Evolutionary conservation across 2,329 filamentous ascomycete genomes (phyloP).

Genomic region (Aspergillus costaricaensis): DNA sequence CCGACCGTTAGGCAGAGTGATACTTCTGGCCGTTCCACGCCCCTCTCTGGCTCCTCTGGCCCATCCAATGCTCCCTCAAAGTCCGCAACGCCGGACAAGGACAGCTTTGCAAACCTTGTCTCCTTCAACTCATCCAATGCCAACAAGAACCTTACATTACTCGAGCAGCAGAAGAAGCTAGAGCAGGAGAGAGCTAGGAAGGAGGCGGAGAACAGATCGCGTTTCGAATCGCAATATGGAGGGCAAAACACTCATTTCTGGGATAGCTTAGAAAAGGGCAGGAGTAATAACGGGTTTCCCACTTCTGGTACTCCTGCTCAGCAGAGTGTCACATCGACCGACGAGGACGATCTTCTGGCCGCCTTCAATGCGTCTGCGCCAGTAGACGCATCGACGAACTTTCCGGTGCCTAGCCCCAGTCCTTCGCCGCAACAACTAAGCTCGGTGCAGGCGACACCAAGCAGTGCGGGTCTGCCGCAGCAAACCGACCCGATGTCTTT

Average conservation of each 20-base stretch:
- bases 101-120: slow-evolving; percentile 63
- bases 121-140: slow-evolving; percentile 56
- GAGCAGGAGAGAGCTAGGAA: slow-evolving; percentile 75
- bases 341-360: slow-evolving; percentile 62
- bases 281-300: slow-evolving; percentile 43
- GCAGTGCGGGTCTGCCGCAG: slow-evolving; percentile 19
- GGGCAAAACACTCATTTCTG: slow-evolving; percentile 67
- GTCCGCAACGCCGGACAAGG: slow-evolving; percentile 44
- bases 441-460: slow-evolving; percentile 15
- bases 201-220: slow-evolving; percentile 70
- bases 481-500: slow-evolving; percentile 38
- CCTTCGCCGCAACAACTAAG: slow-evolving; percentile 31
- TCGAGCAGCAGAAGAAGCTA: slow-evolving; percentile 67
- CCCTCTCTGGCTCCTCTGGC: slow-evolving; percentile 36
- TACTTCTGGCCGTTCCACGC: slow-evolving; percentile 47
- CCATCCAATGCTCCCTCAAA: slow-evolving; percentile 42
- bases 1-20: slow-evolving; percentile 40
- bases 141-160: slow-evolving; percentile 68
- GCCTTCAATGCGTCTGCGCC: slow-evolving; percentile 62
- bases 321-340: slow-evolving; percentile 51
- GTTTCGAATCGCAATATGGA: slow-evolving; percentile 76
- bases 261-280: slow-evolving; percentile 67
- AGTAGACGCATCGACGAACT: slow-evolving; percentile 62
- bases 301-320: slow-evolving; percentile 47
- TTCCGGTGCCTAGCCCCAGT: slow-evolving; percentile 49